Evolutionary conservation across 2,329 filamentous ascomycete species (phyloP).

Genomic region (Calonectria montana): DNA sequence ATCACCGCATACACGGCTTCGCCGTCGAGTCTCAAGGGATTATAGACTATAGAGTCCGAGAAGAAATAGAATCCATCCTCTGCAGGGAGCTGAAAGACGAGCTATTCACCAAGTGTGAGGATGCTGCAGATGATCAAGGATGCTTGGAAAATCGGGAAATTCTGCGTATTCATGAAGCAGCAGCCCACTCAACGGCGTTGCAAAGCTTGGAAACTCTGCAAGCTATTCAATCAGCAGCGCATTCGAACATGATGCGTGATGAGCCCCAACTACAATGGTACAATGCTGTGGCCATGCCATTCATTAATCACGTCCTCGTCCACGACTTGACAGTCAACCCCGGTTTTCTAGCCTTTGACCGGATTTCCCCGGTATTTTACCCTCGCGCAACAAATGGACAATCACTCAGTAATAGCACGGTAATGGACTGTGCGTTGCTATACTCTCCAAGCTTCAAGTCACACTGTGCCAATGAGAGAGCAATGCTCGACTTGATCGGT

Average conservation of each 20-base stretch:
- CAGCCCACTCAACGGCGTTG: background rate
- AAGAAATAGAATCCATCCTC: background rate
- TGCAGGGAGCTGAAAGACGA: background rate
- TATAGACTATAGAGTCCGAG: background rate
- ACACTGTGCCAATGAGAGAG: background rate
- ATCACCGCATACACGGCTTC: background rate
- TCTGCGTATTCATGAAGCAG: background rate
- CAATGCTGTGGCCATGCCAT: background rate
- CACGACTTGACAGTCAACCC: background rate
- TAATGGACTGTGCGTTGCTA: background rate
- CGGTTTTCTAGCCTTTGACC: background rate
- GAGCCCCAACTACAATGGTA: background rate
- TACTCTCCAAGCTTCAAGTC: conserved; percentile 1
- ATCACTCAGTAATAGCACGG: background rate
- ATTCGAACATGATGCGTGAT: background rate
- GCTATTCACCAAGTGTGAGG: background rate
- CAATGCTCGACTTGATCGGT: background rate
- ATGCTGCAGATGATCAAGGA: background rate
- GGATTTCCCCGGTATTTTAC: background rate
- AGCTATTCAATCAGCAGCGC: background rate
- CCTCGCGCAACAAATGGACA: background rate
- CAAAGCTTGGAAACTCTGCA: background rate
- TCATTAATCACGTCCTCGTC: background rate
- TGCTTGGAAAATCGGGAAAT: background rate
- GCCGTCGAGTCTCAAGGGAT: background rate